Evolutionary conservation across 2,329 filamentous ascomycete genomes (phyloP).

Genomic region (Shiraia sp.): DNA sequence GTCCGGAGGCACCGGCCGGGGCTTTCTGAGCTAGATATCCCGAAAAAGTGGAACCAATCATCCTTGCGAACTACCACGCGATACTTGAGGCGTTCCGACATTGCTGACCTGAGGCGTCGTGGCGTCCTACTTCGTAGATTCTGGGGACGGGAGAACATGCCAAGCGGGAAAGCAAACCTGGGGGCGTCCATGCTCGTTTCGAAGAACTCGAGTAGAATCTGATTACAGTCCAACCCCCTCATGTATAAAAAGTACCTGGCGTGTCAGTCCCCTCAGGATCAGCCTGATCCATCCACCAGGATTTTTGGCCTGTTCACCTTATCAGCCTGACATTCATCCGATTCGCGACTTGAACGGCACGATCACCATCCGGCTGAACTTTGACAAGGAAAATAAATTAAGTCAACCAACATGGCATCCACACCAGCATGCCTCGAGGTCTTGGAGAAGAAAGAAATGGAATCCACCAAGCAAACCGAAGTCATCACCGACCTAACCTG

Average conservation of each 20-base stretch:
- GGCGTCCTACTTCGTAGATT: too few relatives aligned
- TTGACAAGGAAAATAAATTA: too few relatives aligned
- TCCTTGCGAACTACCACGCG: too few relatives aligned
- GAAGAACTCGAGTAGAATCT: conserved; percentile 14
- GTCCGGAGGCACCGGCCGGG: conserved; percentile 4
- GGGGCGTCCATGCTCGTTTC: conserved; percentile 22
- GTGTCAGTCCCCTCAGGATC: too few relatives aligned
- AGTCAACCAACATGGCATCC: conserved; percentile 24
- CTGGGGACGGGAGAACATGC: too few relatives aligned
- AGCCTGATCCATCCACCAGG: too few relatives aligned
- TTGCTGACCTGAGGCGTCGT: too few relatives aligned
- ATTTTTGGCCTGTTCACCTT: not conserved
- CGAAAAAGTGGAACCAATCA: conserved; percentile 8
- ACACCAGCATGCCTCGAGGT: conserved; percentile 24
- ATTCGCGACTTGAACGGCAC: too few relatives aligned
- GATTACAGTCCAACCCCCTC: conserved; percentile 8
- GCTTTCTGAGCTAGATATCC: conserved; percentile 6
- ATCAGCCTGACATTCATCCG: too few relatives aligned
- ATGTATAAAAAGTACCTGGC: conserved; percentile 30
- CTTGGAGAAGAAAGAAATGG: conserved; percentile 36
- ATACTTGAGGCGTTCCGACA: too few relatives aligned
- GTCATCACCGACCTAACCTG: conserved; percentile 50
- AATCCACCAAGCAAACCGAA: conserved; percentile 48
- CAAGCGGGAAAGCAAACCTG: too few relatives aligned
- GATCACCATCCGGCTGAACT: too few relatives aligned